Evolutionary conservation across 179 eudicot genomes (phyloP), one percentile per base, ranked within the genome.

Genomic region (Beta lomatogona): DNA sequence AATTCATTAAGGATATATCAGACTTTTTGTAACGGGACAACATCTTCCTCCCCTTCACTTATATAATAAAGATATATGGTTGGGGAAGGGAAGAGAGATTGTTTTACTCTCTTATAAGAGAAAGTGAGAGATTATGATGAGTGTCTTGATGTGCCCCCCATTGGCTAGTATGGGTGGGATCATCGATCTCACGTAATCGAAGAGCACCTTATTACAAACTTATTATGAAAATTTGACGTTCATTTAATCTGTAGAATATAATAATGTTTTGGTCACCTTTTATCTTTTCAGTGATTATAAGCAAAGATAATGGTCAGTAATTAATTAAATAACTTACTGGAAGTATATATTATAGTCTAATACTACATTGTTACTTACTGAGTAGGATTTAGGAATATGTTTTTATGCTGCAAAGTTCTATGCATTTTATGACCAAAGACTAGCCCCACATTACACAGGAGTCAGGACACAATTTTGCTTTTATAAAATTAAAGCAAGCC

Each of bases 361-460:
- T 53, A 25, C 19, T 25, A 25, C 1, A 25, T 25, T 25, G 28
- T 25, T 25, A 25, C 28, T 25, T 25, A 76, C 31, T 76, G 61
- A 53, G 22, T 63, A 83, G 74, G 75, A 67, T 44, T 59, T 63
- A 83, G 74, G 75, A 67, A 53, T 59, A 44, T 73, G 82, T 66
- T 48, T 76, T 45, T 66, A 78, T 25, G 80, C 71, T 79, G 71
- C 83, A 85, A 85, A 82, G 87, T 82, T 2, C n/a, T 16, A 82
- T 85, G 65, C 85, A 85, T 85, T 85, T 82, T 79, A 77, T 71
- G 87, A 85, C 85, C 85, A 82, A 45, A 79, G 57, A 82, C 85
- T 84, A 82, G 83, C 83, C 87, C 80, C 41, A 36, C 41, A 36
- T 36, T 36, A 36, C 41, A 15, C 64, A 61, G 10, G 46, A 59